A percentile compares a stretch with the other conserved stretches of the same genome.
These are phyloP conservation scores for Haematococcus lacustris DNA, from an alignment of 139 green algal species.

Conservation along the genomic window DNA sequence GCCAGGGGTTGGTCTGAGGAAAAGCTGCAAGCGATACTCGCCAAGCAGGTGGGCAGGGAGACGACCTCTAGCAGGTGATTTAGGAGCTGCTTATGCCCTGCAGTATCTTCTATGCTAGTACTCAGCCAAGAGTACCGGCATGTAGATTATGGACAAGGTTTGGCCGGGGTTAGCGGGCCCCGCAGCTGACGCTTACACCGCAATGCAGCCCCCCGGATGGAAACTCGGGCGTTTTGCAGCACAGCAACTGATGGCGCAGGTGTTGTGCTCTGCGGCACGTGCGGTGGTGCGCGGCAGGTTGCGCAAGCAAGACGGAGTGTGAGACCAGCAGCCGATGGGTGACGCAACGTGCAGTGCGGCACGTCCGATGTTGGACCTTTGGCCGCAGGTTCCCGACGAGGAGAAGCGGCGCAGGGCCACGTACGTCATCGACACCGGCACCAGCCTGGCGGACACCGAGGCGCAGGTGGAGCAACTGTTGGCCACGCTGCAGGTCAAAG, in stretches of 20 bases:
- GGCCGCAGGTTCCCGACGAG: constrained; percentile 60
- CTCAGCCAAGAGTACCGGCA: background rate
- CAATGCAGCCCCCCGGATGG: background rate
- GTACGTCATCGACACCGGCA: constrained; percentile 65
- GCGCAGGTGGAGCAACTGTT: constrained; percentile 42
- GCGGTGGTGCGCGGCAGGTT: background rate
- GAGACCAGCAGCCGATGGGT: background rate
- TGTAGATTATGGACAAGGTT: background rate
- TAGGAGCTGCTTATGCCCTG: background rate
- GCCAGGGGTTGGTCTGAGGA: constrained; percentile 63
- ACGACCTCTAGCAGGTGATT: background rate
- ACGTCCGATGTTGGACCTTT: background rate
- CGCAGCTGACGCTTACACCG: background rate
- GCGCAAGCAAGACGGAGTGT: too few relatives aligned
- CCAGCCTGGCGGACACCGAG: constrained; percentile 42
- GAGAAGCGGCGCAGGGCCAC: constrained; percentile 64
- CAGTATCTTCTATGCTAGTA: background rate
- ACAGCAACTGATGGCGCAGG: background rate
- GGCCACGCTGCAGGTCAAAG: constrained; percentile 20
- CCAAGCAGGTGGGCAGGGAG: constrained; percentile 46
- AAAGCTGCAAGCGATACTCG: constrained; percentile 66
- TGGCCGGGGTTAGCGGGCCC: background rate
- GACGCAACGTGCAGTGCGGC: background rate
- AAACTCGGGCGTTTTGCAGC: background rate
- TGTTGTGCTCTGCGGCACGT: background rate